Percentiles rank a stretch among this genome's conserved stretches.
phyloP scores from a whole-genome alignment of 139 green algal species.

The Micromonas commoda region DNA sequence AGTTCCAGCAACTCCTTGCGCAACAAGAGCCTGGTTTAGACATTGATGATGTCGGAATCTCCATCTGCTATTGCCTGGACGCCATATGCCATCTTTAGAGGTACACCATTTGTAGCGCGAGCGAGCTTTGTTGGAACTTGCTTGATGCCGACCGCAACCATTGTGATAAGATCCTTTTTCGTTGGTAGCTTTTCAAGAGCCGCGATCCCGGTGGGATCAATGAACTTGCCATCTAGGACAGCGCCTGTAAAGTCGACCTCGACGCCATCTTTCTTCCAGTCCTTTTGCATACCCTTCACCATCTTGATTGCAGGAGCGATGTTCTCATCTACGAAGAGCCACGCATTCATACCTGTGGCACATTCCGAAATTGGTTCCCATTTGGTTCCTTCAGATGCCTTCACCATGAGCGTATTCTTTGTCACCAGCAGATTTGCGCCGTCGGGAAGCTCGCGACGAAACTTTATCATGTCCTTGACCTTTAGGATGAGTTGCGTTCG shows the following conservation, averaged over 20 bases:
- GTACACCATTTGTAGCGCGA: constrained; percentile 2
- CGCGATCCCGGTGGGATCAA: neutral
- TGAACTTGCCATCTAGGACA: constrained; percentile 8
- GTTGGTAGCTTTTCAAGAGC: constrained; percentile 14
- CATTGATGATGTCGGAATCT: neutral
- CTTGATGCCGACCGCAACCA: constrained; percentile 20
- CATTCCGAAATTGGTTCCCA: neutral
- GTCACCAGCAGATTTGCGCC: neutral
- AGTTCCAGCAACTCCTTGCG: too few species aligned
- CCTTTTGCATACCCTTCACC: neutral
- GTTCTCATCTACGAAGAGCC: constrained; percentile 27
- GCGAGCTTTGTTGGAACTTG: constrained; percentile 23
- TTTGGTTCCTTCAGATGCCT: constrained; percentile 5
- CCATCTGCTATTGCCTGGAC: constrained; percentile 4
- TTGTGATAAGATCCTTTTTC: constrained; percentile 13
- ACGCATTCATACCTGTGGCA: constrained; percentile 22
- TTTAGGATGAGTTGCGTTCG: neutral
- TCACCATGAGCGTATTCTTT: constrained; percentile 22
- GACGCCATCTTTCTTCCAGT: constrained; percentile 11
- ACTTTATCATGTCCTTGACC: constrained; percentile 26
- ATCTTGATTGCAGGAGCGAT: constrained; percentile 14
- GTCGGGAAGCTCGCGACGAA: constrained; percentile 4
- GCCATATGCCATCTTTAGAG: constrained; percentile 1
- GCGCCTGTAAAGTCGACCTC: constrained; percentile 15
- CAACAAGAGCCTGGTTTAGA: neutral